Evolutionary conservation across 495 filamentous ascomycete genomes (phyloP).

Genomic region (Parathielavia hyrcaniae): DNA sequence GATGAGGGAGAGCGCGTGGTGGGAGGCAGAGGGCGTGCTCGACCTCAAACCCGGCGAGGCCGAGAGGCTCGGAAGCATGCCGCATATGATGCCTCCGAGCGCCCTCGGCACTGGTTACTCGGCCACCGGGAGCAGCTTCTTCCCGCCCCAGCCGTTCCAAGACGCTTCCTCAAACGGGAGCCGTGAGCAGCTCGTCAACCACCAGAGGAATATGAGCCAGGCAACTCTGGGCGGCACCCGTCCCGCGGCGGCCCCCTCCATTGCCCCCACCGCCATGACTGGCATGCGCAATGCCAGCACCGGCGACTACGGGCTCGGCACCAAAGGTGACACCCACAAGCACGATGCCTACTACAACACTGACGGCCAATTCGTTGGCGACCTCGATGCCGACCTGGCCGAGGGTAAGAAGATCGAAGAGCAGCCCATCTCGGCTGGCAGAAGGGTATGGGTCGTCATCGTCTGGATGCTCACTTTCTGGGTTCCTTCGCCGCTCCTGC

Average conservation of each 20-base stretch:
- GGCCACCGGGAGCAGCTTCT: constrained; percentile 60
- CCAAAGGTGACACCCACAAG: constrained; percentile 74
- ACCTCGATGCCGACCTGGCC: constrained; percentile 67
- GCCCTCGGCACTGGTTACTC: constrained; percentile 61
- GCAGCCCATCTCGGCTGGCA: constrained; percentile 51
- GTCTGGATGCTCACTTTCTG: constrained; percentile 89
- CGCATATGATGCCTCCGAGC: constrained; percentile 44
- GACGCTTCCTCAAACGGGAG: constrained; percentile 59
- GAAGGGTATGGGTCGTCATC: constrained; percentile 70
- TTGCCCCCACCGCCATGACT: constrained; percentile 64
- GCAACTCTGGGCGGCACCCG: constrained; percentile 38
- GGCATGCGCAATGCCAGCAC: constrained; percentile 54
- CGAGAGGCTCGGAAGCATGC: constrained; percentile 39
- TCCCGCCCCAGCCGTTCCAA: constrained; percentile 54
- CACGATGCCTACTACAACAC: constrained; percentile 63
- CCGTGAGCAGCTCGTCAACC: constrained; percentile 58
- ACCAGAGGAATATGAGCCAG: constrained; percentile 59
- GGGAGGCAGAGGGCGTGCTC: constrained; percentile 96
- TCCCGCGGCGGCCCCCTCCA: constrained; percentile 55
- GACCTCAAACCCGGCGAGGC: constrained; percentile 67
- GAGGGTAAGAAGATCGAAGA: constrained; percentile 71
- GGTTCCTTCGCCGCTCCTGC: constrained; percentile 82
- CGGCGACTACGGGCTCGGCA: constrained; percentile 83
- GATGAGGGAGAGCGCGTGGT: constrained; percentile 92
- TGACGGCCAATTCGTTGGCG: constrained; percentile 50